Evolutionary conservation across 2,329 filamentous ascomycete species (phyloP).

Genomic region (Scopulariopsis brevicaulis): DNA sequence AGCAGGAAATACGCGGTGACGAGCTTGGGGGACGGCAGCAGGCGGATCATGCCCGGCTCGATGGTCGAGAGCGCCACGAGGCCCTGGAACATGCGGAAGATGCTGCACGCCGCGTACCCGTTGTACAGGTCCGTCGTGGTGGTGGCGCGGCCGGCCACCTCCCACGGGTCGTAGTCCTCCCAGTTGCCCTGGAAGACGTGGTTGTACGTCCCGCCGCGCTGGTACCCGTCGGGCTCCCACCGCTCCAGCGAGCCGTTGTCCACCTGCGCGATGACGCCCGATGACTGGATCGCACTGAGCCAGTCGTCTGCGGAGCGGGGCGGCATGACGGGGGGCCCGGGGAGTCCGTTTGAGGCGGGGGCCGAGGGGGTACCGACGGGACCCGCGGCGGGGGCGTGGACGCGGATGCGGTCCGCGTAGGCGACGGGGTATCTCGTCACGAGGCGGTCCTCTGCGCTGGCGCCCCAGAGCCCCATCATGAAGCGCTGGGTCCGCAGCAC

Average conservation of each 20-base stretch:
- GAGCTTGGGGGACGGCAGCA: slow-evolving; percentile 62
- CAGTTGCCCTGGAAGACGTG: slow-evolving; percentile 38
- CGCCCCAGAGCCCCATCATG: slow-evolving; percentile 56
- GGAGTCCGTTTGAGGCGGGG: slow-evolving; percentile 6
- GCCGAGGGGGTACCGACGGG: slow-evolving; percentile 30
- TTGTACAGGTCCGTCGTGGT: slow-evolving; percentile 46
- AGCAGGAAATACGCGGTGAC: slow-evolving; percentile 70
- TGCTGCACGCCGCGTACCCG: slow-evolving; percentile 43
- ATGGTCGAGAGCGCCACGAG: slow-evolving; percentile 41
- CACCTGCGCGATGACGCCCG: slow-evolving; percentile 50
- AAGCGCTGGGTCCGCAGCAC: slow-evolving; percentile 54
- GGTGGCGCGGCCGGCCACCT: slow-evolving; percentile 37
- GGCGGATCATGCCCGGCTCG: slow-evolving; percentile 57
- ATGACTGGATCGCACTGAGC: slow-evolving; percentile 27
- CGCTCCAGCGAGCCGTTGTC: slow-evolving; percentile 62
- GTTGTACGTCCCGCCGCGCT: slow-evolving; percentile 43
- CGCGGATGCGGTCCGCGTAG: slow-evolving; percentile 59
- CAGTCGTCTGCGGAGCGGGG: slow-evolving; percentile 23
- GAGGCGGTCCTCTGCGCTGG: slow-evolving; percentile 40
- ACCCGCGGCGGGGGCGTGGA: slow-evolving; percentile 35
- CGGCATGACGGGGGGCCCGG: slow-evolving; percentile 2
- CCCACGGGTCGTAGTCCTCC: slow-evolving; percentile 46
- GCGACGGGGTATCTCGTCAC: slow-evolving; percentile 50
- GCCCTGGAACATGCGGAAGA: slow-evolving; percentile 49
- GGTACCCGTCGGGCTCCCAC: slow-evolving; percentile 60